Evolutionary conservation across 805 yeast genomes (phyloP), one percentile per base, ranked within the genome.

Genomic region (Pichia rugopelliculosa): DNA sequence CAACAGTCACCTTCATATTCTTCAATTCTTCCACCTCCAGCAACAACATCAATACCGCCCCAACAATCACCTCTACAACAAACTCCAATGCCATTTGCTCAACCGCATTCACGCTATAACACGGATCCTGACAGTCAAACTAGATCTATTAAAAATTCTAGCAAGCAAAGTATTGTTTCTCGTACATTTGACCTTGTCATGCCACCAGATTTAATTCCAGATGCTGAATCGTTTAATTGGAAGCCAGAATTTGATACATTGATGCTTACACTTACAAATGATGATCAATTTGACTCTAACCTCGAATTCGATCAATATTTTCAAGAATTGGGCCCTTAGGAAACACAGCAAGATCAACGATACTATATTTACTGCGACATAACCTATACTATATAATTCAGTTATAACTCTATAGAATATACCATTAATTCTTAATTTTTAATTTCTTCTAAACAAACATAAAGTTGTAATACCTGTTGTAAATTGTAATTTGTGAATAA

Each of bases 201-300:
- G 45, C 46, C 46, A 7, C 40, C 39, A 17, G 46, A 42, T 20
- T 15, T 30, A 8, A n/a, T 46, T 25, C 49, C 49, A 4, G 49
- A 37, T 3, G 23, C 33, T 6, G 18, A 41, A 24, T 37, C 40
- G 12, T 37, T 30, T 3, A 36, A 27, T 20, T 46, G 49, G 49
- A 25, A 36, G 15, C 49, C 49, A 3, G 49, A 46, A 33, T 46
- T 46, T 46, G 49, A 46, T 36, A 46, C 42, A 2, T 39, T 44
- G 13, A 34, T 36, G 25, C 42, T 36, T 20, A 15, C 38, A 3
- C 11, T 21, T 22, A 10, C 23, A 27, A 36, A 24, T 15, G 34
- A 15, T 15, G 36, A 12, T 25, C 26, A 43, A n/a, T n/a, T n/a
- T 3, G 36, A 30, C 24, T 21, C 40, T 6, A 12, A 36, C 6